phyloP scores from a whole-genome alignment of 75 land plant genomes.

The Picea glauca region DNA sequence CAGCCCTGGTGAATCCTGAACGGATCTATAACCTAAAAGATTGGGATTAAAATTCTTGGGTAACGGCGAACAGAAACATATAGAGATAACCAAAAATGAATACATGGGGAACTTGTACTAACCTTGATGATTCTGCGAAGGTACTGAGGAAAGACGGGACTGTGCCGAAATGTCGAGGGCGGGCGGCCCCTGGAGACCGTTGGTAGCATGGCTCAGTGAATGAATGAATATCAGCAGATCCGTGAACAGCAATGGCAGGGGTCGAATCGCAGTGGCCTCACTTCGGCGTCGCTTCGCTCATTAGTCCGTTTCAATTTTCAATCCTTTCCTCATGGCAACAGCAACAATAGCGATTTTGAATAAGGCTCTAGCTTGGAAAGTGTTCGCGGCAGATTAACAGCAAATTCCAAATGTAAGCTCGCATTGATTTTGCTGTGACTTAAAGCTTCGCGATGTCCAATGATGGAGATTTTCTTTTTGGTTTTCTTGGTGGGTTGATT shows the following conservation, averaged over 20 bases:
- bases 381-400: too few species aligned
- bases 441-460: too few species aligned
- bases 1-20: neutral
- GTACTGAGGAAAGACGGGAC: slow-evolving; percentile 62
- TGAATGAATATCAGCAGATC: neutral
- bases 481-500: too few species aligned
- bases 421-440: too few species aligned
- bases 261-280: neutral
- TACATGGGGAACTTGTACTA: neutral
- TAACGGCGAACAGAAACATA: slow-evolving; percentile 2
- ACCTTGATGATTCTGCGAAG: slow-evolving; percentile 95
- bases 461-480: too few species aligned
- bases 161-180: slow-evolving; percentile 43
- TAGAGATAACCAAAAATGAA: slow-evolving; percentile 5
- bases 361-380: too few species aligned
- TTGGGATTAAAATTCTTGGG: neutral
- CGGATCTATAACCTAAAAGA: neutral
- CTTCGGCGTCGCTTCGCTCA: too few species aligned
- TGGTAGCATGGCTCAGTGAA: slow-evolving; percentile 49
- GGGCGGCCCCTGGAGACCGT: slow-evolving; percentile 56
- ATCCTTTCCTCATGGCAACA: too few species aligned
- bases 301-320: too few species aligned
- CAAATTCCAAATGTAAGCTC: too few species aligned
- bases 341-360: too few species aligned
- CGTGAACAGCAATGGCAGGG: neutral